A percentile compares a stretch with the other conserved stretches of the same genome.
Conservation (phyloP, 352 stramenopile species). For the Phytophthora idaei region DNA sequence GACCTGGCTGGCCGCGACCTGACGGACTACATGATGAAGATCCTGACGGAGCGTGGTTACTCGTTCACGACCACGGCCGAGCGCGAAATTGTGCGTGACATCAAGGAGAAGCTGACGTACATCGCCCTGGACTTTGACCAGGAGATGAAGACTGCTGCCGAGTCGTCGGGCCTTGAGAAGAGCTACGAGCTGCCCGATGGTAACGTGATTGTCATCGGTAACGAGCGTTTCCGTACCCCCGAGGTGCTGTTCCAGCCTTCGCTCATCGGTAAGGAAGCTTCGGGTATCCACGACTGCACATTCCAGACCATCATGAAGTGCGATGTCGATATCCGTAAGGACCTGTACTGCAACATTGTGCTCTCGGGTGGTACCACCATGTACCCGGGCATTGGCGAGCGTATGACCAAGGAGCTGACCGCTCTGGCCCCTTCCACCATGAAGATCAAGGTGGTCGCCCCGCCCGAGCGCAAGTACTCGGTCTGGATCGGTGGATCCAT, state of each 20-base stretch:
- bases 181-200: conserved; percentile 96
- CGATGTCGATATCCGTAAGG: conserved; percentile 92
- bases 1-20: conserved; percentile 95
- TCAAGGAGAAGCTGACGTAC: conserved; percentile 98
- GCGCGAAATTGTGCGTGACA: conserved; percentile 95
- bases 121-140: conserved; percentile 94
- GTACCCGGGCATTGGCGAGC: conserved; percentile 94
- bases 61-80: conserved; percentile 95
- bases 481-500: conserved; percentile 98
- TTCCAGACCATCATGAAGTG: conserved; percentile 91
- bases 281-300: conserved; percentile 79
- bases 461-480: conserved; percentile 94
- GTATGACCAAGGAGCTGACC: conserved; percentile 94
- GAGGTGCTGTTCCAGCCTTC: conserved; percentile 97
- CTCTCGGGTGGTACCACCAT: conserved; percentile 96
- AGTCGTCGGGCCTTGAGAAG: conserved; percentile 90
- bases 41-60: conserved; percentile 95
- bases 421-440: conserved; percentile 91
- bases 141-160: conserved; percentile 92
- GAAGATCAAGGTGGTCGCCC: conserved; percentile 97
- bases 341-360: conserved; percentile 96
- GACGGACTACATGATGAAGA: conserved; percentile 98
- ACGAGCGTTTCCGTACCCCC: conserved; percentile 94
- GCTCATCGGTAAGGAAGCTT: conserved; percentile 90
- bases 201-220: conserved; percentile 98